Evolutionary conservation across 139 green algal species (phyloP).

Genomic region (Astrephomene gubernaculifera): DNA sequence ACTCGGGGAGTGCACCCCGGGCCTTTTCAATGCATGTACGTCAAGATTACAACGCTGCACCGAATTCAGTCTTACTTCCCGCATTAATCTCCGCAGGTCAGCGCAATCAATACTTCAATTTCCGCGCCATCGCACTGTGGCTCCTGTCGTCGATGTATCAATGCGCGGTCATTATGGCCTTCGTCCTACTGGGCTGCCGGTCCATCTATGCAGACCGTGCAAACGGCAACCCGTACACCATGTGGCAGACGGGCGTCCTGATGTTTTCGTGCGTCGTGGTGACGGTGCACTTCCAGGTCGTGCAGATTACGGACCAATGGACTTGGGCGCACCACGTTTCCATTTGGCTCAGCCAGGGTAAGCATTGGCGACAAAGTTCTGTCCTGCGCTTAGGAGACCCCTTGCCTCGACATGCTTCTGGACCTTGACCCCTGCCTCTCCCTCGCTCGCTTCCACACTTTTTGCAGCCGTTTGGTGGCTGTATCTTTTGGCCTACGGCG

Average conservation of each 20-base stretch:
- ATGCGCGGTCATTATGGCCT: constrained; percentile 60
- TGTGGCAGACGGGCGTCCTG: constrained; percentile 67
- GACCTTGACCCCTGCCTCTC: too few relatives aligned
- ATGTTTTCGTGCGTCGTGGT: constrained; percentile 78
- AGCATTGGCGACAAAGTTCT: too few relatives aligned
- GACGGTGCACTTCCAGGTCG: constrained; percentile 76
- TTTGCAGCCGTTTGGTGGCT: constrained; percentile 79
- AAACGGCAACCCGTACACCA: constrained; percentile 50
- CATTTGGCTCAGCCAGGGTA: constrained; percentile 70
- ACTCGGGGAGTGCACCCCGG: too few relatives aligned
- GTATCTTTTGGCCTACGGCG: constrained; percentile 75
- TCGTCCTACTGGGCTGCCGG: constrained; percentile 52
- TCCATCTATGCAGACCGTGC: neutral
- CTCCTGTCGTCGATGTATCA: constrained; percentile 67
- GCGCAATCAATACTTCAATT: constrained; percentile 75
- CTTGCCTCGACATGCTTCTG: too few relatives aligned
- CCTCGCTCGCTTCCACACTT: too few relatives aligned
- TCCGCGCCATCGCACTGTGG: constrained; percentile 67
- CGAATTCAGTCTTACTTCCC: too few relatives aligned
- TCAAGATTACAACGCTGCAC: too few relatives aligned
- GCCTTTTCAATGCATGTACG: too few relatives aligned
- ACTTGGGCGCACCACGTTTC: constrained; percentile 75
- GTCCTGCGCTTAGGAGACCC: too few relatives aligned
- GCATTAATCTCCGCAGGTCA: too few relatives aligned
- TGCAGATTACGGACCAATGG: constrained; percentile 67